Evolutionary conservation across 2,329 filamentous ascomycete genomes (phyloP).

Genomic region (Chaetomium strumarium): DNA sequence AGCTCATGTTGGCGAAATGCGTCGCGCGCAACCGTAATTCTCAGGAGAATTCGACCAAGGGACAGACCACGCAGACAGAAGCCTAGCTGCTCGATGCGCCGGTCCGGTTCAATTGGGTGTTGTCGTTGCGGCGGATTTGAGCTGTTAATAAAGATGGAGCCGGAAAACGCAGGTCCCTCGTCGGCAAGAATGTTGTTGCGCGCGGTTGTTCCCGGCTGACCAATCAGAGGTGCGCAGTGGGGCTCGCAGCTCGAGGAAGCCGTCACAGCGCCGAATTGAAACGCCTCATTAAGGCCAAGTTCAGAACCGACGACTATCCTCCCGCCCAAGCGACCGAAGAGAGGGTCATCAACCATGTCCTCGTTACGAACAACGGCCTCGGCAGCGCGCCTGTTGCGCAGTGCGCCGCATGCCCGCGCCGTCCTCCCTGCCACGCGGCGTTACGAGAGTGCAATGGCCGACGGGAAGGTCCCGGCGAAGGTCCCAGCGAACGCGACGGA

Average conservation of each 20-base stretch:
- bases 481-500: slow-evolving; percentile 35
- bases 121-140: slow-evolving; percentile 21
- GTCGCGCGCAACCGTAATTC: slow-evolving; percentile 15
- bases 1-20: slow-evolving; percentile 70
- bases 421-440: slow-evolving; percentile 44
- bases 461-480: neutral
- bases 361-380: slow-evolving; percentile 54
- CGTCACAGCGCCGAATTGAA: slow-evolving; percentile 10
- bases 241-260: slow-evolving; percentile 7
- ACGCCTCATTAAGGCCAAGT: slow-evolving; percentile 6
- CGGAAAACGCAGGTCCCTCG: slow-evolving; percentile 21
- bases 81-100: slow-evolving; percentile 17
- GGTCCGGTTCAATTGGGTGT: slow-evolving; percentile 21
- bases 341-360: slow-evolving; percentile 46
- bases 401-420: slow-evolving; percentile 35
- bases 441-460: slow-evolving; percentile 41
- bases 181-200: slow-evolving; percentile 29
- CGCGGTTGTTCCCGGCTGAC: slow-evolving; percentile 31
- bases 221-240: slow-evolving; percentile 15
- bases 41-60: slow-evolving; percentile 20
- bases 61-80: slow-evolving; percentile 23
- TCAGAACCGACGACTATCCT: neutral
- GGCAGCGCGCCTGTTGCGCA: slow-evolving; percentile 47
- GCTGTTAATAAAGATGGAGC: slow-evolving; percentile 23
- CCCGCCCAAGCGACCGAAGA: slow-evolving; percentile 2